Conservation (phyloP, 2,329 filamentous ascomycete genomes). For the Arthrobotrys conoides region DNA sequence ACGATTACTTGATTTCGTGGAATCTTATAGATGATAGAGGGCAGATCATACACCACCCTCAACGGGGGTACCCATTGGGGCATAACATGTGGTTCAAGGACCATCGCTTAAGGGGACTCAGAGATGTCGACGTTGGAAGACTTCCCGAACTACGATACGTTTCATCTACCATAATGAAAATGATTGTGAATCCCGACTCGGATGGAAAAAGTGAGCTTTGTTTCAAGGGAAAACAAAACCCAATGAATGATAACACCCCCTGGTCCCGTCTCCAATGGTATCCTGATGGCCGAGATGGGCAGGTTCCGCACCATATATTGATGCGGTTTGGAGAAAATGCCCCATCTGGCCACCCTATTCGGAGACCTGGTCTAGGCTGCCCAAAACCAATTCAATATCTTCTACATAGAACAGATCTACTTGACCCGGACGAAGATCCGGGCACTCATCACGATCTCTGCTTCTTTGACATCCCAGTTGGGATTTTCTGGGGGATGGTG, state of each 20-base stretch:
- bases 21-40: constrained; percentile 12
- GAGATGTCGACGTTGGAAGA: background rate
- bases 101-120: background rate
- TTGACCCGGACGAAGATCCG: background rate
- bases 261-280: constrained; percentile 31
- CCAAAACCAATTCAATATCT: constrained; percentile 23
- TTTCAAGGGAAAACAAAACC: constrained; percentile 23
- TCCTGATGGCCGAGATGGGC: background rate
- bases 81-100: constrained; percentile 23
- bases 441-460: constrained; percentile 24
- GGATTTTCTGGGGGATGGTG: constrained; percentile 45
- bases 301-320: constrained; percentile 31
- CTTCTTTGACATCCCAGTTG: constrained; percentile 18
- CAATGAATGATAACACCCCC: background rate
- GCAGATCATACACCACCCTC: background rate
- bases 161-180: constrained; percentile 22
- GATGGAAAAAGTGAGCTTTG: background rate
- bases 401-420: constrained; percentile 16
- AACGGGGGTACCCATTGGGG: background rate
- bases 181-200: background rate
- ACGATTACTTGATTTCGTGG: constrained; percentile 23
- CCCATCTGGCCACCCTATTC: background rate
- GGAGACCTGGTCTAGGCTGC: constrained; percentile 20
- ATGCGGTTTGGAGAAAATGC: constrained; percentile 20
- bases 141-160: constrained; percentile 6